Evolutionary conservation across 1,284 basidiomycete genomes (phyloP).

Genomic region (Melampsora medusae): DNA sequence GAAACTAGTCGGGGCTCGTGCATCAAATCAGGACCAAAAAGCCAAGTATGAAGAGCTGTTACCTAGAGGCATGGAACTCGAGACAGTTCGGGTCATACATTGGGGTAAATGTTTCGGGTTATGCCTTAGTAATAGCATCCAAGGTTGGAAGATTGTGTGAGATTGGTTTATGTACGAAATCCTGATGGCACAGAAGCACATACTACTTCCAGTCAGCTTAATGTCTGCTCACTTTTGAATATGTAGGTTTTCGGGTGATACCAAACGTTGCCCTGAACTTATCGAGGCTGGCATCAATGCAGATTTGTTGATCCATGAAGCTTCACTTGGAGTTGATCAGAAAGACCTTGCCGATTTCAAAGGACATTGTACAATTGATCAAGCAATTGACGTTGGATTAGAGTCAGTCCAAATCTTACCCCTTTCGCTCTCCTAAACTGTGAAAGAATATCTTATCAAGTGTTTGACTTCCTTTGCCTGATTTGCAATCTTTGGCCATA

Average conservation of each 20-base stretch:
- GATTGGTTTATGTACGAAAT: conserved; percentile 7
- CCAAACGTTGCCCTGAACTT: conserved; percentile 70
- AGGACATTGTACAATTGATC: conserved; percentile 40
- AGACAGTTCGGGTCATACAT: conserved; percentile 31
- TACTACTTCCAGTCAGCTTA: conserved; percentile 20
- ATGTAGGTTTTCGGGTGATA: conserved; percentile 74
- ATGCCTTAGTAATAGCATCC: conserved; percentile 9
- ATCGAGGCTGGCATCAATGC: conserved; percentile 67
- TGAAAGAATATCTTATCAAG: neutral
- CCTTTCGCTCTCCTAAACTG: neutral
- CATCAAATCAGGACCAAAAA: neutral
- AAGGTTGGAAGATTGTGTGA: conserved; percentile 44
- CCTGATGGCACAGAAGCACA: neutral
- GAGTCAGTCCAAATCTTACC: conserved; percentile 61
- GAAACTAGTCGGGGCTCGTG: conserved; percentile 13
- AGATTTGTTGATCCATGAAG: conserved; percentile 87
- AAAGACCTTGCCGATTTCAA: conserved; percentile 43
- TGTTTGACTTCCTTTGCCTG: neutral
- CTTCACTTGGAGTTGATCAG: conserved; percentile 78
- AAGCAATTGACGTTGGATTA: conserved; percentile 68
- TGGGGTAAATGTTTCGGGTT: conserved; percentile 41
- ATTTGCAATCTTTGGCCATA: neutral
- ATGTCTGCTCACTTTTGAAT: conserved; percentile 11
- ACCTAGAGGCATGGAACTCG: conserved; percentile 17
- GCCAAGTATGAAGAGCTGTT: neutral